Evolutionary conservation across 2,329 filamentous ascomycete species (phyloP), one percentile per base, ranked within the genome.

Genomic region (Neospermospora avenae): DNA sequence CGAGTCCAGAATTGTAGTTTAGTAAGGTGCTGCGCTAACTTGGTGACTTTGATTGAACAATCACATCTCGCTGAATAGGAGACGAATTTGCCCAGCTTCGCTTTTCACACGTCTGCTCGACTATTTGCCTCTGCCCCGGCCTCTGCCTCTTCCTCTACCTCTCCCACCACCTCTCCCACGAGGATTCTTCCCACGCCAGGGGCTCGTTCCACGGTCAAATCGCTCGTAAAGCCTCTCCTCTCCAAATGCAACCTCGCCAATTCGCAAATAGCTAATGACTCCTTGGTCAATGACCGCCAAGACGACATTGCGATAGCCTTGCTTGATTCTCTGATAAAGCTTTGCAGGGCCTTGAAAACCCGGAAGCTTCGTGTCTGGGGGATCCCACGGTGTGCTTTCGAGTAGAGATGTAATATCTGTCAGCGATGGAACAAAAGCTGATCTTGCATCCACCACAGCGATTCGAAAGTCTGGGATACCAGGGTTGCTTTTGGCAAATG

Each of bases 221-320:
- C 84, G 76, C 70, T 87, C 84, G 69, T 85, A 91, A 39, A 96
- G 70, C 73, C 77, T 84, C 74, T 96, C 91, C 63, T 85, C 82
- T 0, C 81, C 87, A 75, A 97, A 97, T 0, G 87, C 87, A 11
- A 86, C 86, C 77, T 98, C 92, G 1, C 84, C 85, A 60, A 97
- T 81, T 24, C 90, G 80, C 69, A 97, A 79, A 72, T 93, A 98
- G 73, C 93, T 98, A 48, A 93, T 88, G 22, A 98, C 81, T 0
- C 95, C 95, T 64, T 91, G 84, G 72, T 98, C 95, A 35, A 97
- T 92, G 2, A 98, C 84, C 0, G 93, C 95, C 24, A 99, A 73
- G 35, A 97, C 79, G 34, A 95, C 89, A 74, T 91, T 95, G 65
- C 91, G 84, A 73, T 88, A 86, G 1, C 92, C 95, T 69, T 96